Evolutionary conservation across 2,329 filamentous ascomycete genomes (phyloP).

Genomic region (Mycocentrospora acerina): DNA sequence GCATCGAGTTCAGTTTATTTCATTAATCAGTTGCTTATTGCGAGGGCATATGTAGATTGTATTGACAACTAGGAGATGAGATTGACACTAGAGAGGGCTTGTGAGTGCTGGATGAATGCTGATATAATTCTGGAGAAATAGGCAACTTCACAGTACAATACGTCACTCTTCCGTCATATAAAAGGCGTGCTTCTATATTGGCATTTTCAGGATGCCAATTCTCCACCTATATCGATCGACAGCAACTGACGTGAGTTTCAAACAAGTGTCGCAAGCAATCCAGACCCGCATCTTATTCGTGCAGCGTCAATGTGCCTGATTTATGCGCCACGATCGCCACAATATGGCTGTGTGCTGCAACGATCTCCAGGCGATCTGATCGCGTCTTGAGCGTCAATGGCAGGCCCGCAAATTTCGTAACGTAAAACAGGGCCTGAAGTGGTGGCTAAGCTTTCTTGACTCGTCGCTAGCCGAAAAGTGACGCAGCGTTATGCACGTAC

Average conservation of each 20-base stretch:
- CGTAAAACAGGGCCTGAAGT: conserved; percentile 24
- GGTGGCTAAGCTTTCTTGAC: conserved; percentile 23
- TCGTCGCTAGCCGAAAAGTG: conserved; percentile 18
- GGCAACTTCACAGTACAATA: too few species aligned
- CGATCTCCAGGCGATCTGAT: conserved; percentile 9
- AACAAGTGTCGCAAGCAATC: conserved; percentile 2
- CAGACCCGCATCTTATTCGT: conserved; percentile 15
- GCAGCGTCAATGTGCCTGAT: conserved; percentile 8
- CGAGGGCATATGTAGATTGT: too few species aligned
- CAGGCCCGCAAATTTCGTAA: conserved; percentile 1
- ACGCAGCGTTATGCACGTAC: conserved; percentile 26
- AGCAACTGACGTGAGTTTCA: conserved; percentile 13
- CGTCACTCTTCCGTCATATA: too few species aligned
- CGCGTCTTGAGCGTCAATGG: conserved; percentile 3
- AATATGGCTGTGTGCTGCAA: conserved; percentile 14
- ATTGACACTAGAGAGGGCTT: too few species aligned
- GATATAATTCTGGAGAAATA: too few species aligned
- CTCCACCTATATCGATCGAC: conserved; percentile 11
- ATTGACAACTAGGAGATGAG: too few species aligned
- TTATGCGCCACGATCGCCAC: conserved; percentile 11
- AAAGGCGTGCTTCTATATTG: too few species aligned
- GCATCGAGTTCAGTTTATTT: too few species aligned
- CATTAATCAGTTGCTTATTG: too few species aligned
- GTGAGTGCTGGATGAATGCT: too few species aligned
- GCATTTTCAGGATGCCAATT: conserved; percentile 1